Conservation (phyloP, 2,329 filamentous ascomycete species). For the Truncatella angustata region DNA sequence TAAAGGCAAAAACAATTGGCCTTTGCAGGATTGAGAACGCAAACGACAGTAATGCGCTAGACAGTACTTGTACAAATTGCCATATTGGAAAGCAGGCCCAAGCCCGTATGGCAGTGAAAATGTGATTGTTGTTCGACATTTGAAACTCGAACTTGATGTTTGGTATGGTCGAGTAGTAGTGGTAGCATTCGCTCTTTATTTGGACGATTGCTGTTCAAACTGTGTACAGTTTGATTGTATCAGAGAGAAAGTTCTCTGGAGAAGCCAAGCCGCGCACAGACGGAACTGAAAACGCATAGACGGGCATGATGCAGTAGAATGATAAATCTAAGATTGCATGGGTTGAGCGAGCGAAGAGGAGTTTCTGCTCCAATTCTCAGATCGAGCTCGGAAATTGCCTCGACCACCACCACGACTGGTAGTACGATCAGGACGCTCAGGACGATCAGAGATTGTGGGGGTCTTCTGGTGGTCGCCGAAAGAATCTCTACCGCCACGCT, state of each 20-base stretch:
- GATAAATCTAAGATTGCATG: conserved; percentile 4
- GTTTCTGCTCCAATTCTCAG: conserved; percentile 23
- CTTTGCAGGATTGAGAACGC: neutral
- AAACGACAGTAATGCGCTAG: conserved; percentile 2
- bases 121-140: neutral
- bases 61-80: conserved; percentile 4
- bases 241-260: neutral
- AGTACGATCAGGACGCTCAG: conserved; percentile 10
- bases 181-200: neutral
- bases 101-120: neutral
- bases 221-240: neutral
- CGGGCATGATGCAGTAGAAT: neutral
- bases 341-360: conserved; percentile 6
- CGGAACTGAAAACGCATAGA: neutral
- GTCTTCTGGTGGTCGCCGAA: conserved; percentile 14
- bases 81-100: neutral
- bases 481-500: conserved; percentile 19
- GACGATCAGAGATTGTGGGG: conserved; percentile 8
- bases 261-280: neutral
- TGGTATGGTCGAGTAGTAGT: neutral
- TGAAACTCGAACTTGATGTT: neutral
- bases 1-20: neutral
- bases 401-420: conserved; percentile 15
- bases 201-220: neutral
- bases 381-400: conserved; percentile 18